Evolutionary conservation across 129 eudicot genomes (phyloP).

Genomic region (Flaveria ramosissima): DNA sequence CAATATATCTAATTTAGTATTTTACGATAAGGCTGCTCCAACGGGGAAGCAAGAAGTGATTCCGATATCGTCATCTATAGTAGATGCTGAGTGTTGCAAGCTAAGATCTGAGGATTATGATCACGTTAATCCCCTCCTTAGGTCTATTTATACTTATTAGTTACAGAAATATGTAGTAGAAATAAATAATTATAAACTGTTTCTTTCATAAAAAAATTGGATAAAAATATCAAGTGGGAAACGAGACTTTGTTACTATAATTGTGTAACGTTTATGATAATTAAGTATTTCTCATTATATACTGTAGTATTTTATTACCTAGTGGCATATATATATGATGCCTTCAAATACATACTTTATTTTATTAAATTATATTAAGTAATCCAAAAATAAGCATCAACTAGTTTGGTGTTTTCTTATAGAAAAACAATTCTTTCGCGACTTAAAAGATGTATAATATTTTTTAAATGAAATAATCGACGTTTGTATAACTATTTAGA

Average conservation of each 20-base stretch:
- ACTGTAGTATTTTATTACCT: neutral
- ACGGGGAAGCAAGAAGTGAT: neutral
- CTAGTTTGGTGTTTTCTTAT: neutral
- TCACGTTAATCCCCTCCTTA: neutral
- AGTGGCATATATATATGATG: neutral
- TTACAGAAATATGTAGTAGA: neutral
- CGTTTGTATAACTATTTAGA: too few relatives aligned
- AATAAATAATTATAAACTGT: too few relatives aligned
- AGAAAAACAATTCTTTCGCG: neutral
- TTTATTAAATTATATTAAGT: neutral
- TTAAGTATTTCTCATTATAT: neutral
- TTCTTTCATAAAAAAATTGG: neutral
- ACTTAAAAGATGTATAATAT: neutral
- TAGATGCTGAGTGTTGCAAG: slow-evolving; percentile 21
- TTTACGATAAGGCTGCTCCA: slow-evolving; percentile 40
- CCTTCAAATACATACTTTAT: neutral
- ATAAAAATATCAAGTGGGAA: neutral
- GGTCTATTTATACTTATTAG: neutral
- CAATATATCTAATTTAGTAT: too few relatives aligned
- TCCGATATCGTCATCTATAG: neutral
- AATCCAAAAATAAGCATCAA: neutral
- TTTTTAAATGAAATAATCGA: too few relatives aligned
- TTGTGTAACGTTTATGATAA: neutral
- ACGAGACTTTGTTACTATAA: neutral
- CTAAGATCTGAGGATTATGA: neutral